phyloP scores from a whole-genome alignment of 179 eudicot genomes.

The Sideroxylon spinosum region DNA sequence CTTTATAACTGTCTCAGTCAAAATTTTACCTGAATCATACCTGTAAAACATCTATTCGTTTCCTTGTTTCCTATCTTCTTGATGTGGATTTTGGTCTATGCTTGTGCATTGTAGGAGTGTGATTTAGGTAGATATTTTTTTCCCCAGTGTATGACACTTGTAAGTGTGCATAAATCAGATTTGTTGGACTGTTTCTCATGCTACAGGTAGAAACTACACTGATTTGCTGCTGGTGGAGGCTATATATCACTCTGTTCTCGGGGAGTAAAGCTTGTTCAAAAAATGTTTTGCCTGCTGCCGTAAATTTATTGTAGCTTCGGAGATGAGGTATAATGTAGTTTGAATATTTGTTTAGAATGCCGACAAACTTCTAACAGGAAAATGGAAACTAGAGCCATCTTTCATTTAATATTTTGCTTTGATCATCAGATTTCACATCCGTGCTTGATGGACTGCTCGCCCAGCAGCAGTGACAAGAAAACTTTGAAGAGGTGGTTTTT shows the following conservation, averaged over 20 bases:
- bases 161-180: neutral
- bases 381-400: neutral
- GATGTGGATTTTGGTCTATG: neutral
- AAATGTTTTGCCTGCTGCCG: slow-evolving; percentile 23
- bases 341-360: neutral
- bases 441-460: slow-evolving; percentile 23
- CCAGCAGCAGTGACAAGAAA: slow-evolving; percentile 44
- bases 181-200: neutral
- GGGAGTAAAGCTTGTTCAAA: slow-evolving; percentile 9
- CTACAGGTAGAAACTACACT: neutral
- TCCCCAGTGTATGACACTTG: neutral
- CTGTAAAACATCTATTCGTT: neutral
- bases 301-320: slow-evolving; percentile 39
- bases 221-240: slow-evolving; percentile 7
- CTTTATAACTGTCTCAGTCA: neutral
- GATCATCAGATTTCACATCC: neutral
- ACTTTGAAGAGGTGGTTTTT: slow-evolving; percentile 61
- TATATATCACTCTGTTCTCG: neutral
- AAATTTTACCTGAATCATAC: neutral
- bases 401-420: slow-evolving; percentile 1
- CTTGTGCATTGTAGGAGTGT: neutral
- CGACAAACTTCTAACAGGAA: neutral
- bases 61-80: neutral
- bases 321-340: slow-evolving; percentile 34
- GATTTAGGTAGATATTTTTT: neutral